These are phyloP conservation scores for Botrytis cinerea DNA, from an alignment of 2,329 filamentous ascomycete genomes.

Conservation along the genomic window DNA sequence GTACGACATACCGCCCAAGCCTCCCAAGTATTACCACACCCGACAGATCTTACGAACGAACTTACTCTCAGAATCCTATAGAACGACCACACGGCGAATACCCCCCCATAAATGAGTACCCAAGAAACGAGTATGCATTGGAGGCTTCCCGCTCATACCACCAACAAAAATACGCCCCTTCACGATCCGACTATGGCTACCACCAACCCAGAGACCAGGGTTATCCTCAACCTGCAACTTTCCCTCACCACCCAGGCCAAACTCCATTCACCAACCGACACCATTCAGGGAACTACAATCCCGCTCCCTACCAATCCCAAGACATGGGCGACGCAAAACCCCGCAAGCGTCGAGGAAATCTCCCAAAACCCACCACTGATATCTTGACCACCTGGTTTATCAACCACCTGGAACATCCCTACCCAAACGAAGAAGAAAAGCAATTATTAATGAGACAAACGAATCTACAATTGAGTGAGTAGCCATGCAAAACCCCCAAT, in stretches of 20 bases:
- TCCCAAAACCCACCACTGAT: conserved; percentile 88
- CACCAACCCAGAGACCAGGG: conserved; percentile 24
- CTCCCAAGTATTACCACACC: neutral
- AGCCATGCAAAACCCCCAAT: neutral
- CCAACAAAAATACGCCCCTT: conserved; percentile 8
- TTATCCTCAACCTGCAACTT: neutral
- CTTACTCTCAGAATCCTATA: neutral
- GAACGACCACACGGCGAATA: conserved; percentile 1
- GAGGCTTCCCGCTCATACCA: conserved; percentile 6
- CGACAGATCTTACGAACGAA: conserved; percentile 10
- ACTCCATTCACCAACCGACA: conserved; percentile 33
- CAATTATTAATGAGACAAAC: conserved; percentile 76
- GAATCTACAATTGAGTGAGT: conserved; percentile 75
- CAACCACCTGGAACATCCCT: conserved; percentile 76
- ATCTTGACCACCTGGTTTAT: conserved; percentile 79
- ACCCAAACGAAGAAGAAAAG: conserved; percentile 87
- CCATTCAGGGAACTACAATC: conserved; percentile 8
- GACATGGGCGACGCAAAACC: conserved; percentile 34
- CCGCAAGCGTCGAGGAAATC: conserved; percentile 72
- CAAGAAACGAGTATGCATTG: conserved; percentile 19
- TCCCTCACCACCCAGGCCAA: conserved; percentile 29
- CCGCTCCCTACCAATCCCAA: conserved; percentile 11
- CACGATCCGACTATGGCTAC: conserved; percentile 21
- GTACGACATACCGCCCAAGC: neutral
- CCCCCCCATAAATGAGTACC: neutral